Percentiles rank a stretch among this genome's conserved stretches.
Conservation (phyloP, 495 filamentous ascomycete species). For the Penicillium manginii region DNA sequence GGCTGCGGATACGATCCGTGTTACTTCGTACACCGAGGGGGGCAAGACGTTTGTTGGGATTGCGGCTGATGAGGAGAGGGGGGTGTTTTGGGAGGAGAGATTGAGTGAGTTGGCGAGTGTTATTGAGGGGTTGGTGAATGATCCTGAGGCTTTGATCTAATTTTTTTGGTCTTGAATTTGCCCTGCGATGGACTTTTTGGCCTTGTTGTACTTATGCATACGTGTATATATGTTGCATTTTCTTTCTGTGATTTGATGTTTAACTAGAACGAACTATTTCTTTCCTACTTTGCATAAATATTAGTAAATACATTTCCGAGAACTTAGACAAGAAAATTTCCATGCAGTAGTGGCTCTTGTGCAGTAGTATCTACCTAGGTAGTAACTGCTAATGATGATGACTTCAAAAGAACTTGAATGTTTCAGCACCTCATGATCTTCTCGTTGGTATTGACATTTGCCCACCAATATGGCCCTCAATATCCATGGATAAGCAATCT, state of each 20-base stretch:
- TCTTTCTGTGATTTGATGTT: neutral
- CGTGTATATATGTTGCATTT: constrained; percentile 1
- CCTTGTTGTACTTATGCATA: neutral
- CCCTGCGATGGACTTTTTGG: neutral
- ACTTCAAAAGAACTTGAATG: no score
- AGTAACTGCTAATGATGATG: no score
- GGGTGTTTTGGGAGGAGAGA: constrained; percentile 12
- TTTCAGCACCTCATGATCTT: no score
- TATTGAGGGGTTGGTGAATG: constrained; percentile 12
- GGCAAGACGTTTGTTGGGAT: constrained; percentile 15
- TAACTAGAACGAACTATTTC: neutral
- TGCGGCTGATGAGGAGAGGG: constrained; percentile 13
- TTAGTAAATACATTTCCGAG: neutral
- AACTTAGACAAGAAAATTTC: no score
- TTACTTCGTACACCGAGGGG: constrained; percentile 12
- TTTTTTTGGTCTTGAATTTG: neutral
- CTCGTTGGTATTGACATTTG: no score
- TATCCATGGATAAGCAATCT: no score
- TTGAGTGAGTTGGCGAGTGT: constrained; percentile 10
- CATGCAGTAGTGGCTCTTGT: no score
- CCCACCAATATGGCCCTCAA: no score
- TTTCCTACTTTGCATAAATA: neutral
- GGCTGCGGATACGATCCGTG: constrained; percentile 8
- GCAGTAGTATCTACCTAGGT: no score
- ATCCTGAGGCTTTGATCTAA: neutral